Evolutionary conservation across 2,329 filamentous ascomycete genomes (phyloP), one percentile per base, ranked within the genome.

Genomic region (Cercospora berteroae): DNA sequence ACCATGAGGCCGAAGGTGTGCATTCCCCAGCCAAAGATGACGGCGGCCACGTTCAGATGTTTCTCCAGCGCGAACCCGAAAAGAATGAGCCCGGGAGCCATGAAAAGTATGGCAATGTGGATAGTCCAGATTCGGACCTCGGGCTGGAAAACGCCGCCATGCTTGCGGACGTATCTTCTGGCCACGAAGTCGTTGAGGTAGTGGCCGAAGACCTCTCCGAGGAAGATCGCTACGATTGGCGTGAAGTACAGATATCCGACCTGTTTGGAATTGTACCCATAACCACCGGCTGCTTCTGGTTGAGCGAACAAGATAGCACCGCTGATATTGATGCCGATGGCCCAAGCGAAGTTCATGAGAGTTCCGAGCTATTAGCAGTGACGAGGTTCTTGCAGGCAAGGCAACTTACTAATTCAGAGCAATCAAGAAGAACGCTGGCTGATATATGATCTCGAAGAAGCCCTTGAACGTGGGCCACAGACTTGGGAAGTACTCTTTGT

Each of bases 151-250:
- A 48, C 65, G 16, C 42, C n/a, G 3, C 20, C 44, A 16, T 27
- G 5, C 23, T 36, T 66, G 3, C 52, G 48, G 9, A 58, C 57
- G 9, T 66, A 50, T 20, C 10, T 12, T 16, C 25, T 63, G 4
- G 73, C 74, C 10, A 75, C 60, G 50, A 60, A 72, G 58, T 77
- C 74, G 59, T 76, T 74, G 60, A 76, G 71, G 66, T 63, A 74
- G 48, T 75, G 72, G 9, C 75, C 74, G 25, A 74, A 70, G 13
- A 71, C 9, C 61, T 76, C 74, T 27, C 73, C 75, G 18, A 76
- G 52, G 10, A 64, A 59, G 4, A 72, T 70, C 1, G 64, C 73
- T 1, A 75, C 68, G n/a, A 76, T 66, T n/a, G 75, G 75, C 4
- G 75, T 73, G 52, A 77, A 74, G 66, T 77, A 76, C 39, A 72